Conservation (phyloP, 257 asterid species). For the Petunia secreta region DNA sequence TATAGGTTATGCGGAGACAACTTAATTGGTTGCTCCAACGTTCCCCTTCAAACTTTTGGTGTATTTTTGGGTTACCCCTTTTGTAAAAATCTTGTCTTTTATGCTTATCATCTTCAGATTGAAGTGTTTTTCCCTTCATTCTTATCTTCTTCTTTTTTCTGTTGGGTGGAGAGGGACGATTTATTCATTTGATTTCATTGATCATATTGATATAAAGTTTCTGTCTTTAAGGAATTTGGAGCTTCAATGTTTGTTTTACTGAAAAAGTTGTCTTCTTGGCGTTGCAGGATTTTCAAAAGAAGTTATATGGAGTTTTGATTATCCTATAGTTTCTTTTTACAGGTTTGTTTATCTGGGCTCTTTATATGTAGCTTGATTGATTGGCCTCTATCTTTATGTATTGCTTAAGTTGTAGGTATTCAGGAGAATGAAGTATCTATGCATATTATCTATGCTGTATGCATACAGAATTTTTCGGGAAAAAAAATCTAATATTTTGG, state of each 20-base stretch:
- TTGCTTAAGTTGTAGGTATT: slow-evolving; percentile 20
- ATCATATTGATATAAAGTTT: background rate
- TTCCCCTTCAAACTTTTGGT: background rate
- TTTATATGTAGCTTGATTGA: background rate
- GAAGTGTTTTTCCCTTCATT: background rate
- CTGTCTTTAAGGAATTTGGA: slow-evolving; percentile 6
- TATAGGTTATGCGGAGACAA: too few species aligned
- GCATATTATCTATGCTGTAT: background rate
- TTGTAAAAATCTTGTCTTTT: slow-evolving; percentile 18
- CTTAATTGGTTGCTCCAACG: background rate
- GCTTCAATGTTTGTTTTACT: background rate
- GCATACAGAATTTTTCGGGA: background rate
- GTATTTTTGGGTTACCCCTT: background rate
- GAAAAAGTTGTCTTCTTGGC: background rate
- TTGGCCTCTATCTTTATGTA: background rate
- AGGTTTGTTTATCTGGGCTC: slow-evolving; percentile 3
- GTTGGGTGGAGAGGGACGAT: background rate
- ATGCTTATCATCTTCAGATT: slow-evolving; percentile 10
- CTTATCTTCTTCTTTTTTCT: background rate
- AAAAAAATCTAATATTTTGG: background rate
- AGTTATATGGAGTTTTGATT: slow-evolving; percentile 21
- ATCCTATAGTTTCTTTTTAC: background rate
- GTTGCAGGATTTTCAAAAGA: background rate
- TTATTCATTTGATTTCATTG: slow-evolving; percentile 13
- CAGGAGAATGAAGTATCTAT: background rate